Evolutionary conservation across 1,284 basidiomycete genomes (phyloP).

Genomic region (Ceratobasidium papillatum): DNA sequence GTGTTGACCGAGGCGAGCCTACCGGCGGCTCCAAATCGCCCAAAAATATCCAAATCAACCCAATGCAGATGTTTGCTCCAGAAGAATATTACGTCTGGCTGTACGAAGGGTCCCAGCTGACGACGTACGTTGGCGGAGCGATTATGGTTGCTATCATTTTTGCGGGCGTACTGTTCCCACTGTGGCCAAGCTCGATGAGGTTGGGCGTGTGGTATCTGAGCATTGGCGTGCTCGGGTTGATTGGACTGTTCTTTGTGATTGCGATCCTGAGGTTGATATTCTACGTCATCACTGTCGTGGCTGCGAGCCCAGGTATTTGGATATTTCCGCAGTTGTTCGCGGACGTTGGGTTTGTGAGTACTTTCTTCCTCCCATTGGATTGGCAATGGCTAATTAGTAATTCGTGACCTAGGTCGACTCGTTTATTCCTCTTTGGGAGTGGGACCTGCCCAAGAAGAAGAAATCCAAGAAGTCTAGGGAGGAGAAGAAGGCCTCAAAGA

Average conservation of each 20-base stretch:
- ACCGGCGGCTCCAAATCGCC: constrained; percentile 76
- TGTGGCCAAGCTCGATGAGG: constrained; percentile 95
- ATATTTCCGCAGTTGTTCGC: constrained; percentile 99
- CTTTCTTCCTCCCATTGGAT: neutral
- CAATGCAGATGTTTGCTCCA: constrained; percentile 78
- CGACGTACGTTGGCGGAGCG: constrained; percentile 89
- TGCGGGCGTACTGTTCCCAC: constrained; percentile 98
- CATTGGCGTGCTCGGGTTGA: constrained; percentile 86
- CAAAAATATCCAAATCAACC: constrained; percentile 82
- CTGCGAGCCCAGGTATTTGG: constrained; percentile 93
- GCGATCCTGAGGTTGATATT: constrained; percentile 94
- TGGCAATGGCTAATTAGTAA: constrained; percentile 34
- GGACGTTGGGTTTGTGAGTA: constrained; percentile 97
- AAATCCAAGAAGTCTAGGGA: constrained; percentile 66
- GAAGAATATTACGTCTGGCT: constrained; percentile 96
- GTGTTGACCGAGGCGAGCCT: constrained; percentile 80
- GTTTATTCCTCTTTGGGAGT: constrained; percentile 97
- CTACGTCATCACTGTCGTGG: constrained; percentile 91
- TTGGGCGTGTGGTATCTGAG: constrained; percentile 96
- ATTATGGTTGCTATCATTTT: constrained; percentile 95
- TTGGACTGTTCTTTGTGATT: constrained; percentile 91
- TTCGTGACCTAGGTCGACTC: constrained; percentile 83
- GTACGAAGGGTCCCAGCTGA: constrained; percentile 93
- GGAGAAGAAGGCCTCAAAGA: constrained; percentile 50
- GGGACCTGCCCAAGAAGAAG: constrained; percentile 95